Conservation (phyloP, 257 asterid species). For the Petunia axillaris region DNA sequence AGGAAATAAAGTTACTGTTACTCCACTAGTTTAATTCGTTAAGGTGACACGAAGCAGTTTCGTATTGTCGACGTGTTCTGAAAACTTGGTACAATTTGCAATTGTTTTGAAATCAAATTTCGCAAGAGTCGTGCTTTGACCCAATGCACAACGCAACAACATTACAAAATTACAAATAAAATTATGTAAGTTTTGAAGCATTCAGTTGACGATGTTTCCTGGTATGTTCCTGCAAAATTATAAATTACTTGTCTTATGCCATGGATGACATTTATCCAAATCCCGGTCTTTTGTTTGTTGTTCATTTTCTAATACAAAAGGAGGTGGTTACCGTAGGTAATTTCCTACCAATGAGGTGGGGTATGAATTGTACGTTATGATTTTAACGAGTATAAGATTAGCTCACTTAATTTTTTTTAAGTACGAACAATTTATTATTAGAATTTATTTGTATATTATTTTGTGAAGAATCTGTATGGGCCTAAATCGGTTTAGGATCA, state of each 20-base stretch:
- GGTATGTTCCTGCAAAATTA: background rate
- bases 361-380: too few relatives aligned
- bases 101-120: background rate
- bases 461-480: too few relatives aligned
- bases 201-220: background rate
- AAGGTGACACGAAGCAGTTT: constrained; percentile 6
- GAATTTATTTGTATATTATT: too few relatives aligned
- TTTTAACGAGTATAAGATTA: too few relatives aligned
- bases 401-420: too few relatives aligned
- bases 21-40: background rate
- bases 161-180: background rate
- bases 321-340: too few relatives aligned
- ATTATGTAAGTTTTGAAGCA: background rate
- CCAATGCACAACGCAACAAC: background rate
- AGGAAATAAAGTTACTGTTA: background rate
- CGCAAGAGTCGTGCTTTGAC: constrained; percentile 22
- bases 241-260: background rate
- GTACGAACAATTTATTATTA: too few relatives aligned
- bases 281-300: too few relatives aligned
- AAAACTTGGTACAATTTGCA: background rate
- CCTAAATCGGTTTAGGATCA: too few relatives aligned
- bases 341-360: too few relatives aligned
- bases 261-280: background rate
- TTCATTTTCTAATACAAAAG: too few relatives aligned
- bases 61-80: constrained; percentile 18